phyloP scores from a whole-genome alignment of 2,329 filamentous ascomycete genomes.

The Colletotrichum sp. region DNA sequence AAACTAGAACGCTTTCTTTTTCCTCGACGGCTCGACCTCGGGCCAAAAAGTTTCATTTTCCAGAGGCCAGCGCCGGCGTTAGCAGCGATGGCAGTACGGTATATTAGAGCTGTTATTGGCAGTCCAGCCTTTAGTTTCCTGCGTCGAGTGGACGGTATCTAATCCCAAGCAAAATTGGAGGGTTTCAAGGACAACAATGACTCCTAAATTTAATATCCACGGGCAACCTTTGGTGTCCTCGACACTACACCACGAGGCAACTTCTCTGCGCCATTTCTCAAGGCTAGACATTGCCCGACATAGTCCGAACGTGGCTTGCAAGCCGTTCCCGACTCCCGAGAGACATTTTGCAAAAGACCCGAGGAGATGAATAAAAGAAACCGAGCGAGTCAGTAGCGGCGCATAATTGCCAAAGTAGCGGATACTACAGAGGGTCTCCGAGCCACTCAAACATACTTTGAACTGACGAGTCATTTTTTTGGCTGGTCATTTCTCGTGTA shows the following conservation, averaged over 20 bases:
- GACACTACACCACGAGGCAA: not conserved
- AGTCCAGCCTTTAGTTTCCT: not conserved
- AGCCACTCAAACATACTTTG: not conserved
- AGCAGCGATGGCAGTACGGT: not conserved
- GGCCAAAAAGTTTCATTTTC: not conserved
- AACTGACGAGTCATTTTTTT: constrained; percentile 5
- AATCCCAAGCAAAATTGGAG: not conserved
- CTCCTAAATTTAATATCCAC: not conserved
- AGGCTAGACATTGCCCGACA: not conserved
- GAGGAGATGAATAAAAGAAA: not conserved
- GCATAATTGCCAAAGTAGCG: not conserved
- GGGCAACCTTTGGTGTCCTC: not conserved
- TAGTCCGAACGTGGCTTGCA: not conserved
- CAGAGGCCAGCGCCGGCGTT: not conserved
- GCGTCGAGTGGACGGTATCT: not conserved
- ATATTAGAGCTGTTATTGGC: not conserved
- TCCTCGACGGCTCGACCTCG: not conserved
- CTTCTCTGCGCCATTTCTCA: not conserved
- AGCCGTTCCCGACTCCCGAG: constrained; percentile 13
- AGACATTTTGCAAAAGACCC: not conserved
- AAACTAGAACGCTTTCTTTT: constrained; percentile 5
- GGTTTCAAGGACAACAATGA: not conserved
- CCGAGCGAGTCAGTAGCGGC: not conserved
- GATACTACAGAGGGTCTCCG: not conserved
- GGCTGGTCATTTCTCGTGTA: not conserved